phyloP scores from a whole-genome alignment of 1,139 yeast species.

The Cylindricascospora bacillispora region DNA sequence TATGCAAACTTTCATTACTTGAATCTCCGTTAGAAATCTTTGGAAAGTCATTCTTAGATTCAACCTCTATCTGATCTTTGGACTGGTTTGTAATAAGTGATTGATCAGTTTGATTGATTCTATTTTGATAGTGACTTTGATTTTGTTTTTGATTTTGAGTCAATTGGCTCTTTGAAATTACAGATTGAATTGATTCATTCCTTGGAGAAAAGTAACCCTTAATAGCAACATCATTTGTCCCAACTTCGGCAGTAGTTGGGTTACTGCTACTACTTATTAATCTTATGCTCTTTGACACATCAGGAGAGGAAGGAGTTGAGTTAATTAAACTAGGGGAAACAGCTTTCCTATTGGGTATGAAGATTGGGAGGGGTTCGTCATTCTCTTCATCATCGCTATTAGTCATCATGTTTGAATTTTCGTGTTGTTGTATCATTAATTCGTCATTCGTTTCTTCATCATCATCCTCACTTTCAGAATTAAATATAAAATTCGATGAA shows the following conservation, averaged over 20 bases:
- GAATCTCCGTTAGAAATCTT: too few species aligned
- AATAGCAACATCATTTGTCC: conserved; percentile 39
- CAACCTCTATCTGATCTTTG: conserved; percentile 4
- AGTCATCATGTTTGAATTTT: conserved; percentile 1
- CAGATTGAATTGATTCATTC: conserved; percentile 18
- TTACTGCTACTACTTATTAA: conserved; percentile 9
- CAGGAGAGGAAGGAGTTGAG: neutral
- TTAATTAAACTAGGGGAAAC: conserved; percentile 1
- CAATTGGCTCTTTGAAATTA: conserved; percentile 10
- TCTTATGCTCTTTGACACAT: conserved; percentile 6
- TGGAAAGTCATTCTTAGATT: too few species aligned
- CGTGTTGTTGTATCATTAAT: conserved; percentile 8
- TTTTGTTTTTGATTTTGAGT: too few species aligned
- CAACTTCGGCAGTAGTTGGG: conserved; percentile 14
- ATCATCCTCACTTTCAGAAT: conserved; percentile 23
- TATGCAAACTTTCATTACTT: conserved; percentile 11
- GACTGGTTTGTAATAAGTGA: conserved; percentile 3
- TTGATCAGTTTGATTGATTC: conserved; percentile 4
- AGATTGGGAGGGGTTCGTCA: neutral
- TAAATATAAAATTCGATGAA: conserved; percentile 19
- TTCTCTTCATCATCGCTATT: too few species aligned
- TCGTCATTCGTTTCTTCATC: conserved; percentile 10
- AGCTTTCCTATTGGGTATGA: neutral
- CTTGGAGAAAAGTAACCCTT: conserved; percentile 27
- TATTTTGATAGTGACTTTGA: too few species aligned